Conservation (phyloP, 306 rosid species). For the Prunus campanulata region DNA sequence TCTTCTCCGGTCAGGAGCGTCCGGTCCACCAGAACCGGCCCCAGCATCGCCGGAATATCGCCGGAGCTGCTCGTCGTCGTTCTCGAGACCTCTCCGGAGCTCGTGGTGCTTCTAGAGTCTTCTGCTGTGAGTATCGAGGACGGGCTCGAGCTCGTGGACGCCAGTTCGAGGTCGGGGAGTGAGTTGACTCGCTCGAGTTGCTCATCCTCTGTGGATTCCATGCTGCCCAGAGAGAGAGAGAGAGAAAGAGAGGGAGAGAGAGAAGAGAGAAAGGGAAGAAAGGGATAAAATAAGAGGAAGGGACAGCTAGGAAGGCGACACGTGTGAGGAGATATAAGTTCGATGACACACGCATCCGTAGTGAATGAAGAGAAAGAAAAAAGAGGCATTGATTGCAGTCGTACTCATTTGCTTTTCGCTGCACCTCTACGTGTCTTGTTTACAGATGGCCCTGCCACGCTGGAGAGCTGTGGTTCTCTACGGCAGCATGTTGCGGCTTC, state of each 20-base stretch:
- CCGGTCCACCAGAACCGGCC: slow-evolving; percentile 7
- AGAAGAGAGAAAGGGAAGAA: neutral
- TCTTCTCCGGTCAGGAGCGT: neutral
- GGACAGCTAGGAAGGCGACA: slow-evolving; percentile 42
- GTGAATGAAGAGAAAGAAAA: slow-evolving; percentile 15
- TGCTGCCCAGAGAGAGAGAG: neutral
- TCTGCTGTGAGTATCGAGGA: slow-evolving; percentile 40
- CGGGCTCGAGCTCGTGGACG: slow-evolving; percentile 31
- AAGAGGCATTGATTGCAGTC: slow-evolving; percentile 24
- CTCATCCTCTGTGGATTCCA: slow-evolving; percentile 26
- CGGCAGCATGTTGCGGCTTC: neutral
- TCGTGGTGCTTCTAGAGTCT: slow-evolving; percentile 26
- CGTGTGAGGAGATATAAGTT: slow-evolving; percentile 53
- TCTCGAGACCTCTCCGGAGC: slow-evolving; percentile 57
- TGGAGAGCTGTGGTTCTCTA: neutral
- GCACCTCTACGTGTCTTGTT: slow-evolving; percentile 34
- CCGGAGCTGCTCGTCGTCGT: slow-evolving; percentile 52
- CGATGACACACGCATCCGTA: slow-evolving; percentile 55
- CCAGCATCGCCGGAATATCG: slow-evolving; percentile 38
- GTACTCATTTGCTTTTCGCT: slow-evolving; percentile 28
- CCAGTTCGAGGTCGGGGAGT: slow-evolving; percentile 16
- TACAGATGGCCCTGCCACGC: neutral
- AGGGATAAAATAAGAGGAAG: slow-evolving; percentile 41
- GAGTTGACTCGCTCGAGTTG: slow-evolving; percentile 50
- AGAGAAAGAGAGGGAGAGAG: neutral